Evolutionary conservation across 1,139 yeast genomes (phyloP).

Genomic region (Nadsonia starkeyi-henricii): DNA sequence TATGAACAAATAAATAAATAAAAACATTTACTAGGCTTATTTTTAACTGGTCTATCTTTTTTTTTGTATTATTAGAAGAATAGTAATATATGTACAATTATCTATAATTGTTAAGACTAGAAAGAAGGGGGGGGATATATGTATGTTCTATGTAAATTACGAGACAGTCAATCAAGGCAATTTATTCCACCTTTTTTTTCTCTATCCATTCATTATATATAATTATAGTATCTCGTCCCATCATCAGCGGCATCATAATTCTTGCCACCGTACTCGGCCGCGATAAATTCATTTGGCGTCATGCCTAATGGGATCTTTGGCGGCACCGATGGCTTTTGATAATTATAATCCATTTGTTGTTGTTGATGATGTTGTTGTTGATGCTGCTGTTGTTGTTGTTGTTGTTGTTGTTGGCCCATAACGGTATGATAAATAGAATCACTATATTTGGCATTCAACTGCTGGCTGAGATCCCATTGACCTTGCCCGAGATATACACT

Average conservation of each 20-base stretch:
- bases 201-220: neutral
- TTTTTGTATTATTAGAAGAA: neutral
- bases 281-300: constrained; percentile 17
- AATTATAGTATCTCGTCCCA: constrained; percentile 8
- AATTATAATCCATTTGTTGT: constrained; percentile 1
- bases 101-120: no score
- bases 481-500: constrained; percentile 13
- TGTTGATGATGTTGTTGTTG: no score
- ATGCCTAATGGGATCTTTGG: constrained; percentile 21
- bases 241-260: constrained; percentile 11
- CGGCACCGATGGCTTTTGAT: constrained; percentile 15
- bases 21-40: no score
- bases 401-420: constrained; percentile 7
- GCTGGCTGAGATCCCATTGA: constrained; percentile 17
- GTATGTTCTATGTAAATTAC: no score
- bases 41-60: no score
- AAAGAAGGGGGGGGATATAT: no score
- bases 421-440: constrained; percentile 21
- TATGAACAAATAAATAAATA: no score
- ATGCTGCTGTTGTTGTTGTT: constrained; percentile 2
- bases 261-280: constrained; percentile 11
- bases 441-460: constrained; percentile 20
- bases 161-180: no score
- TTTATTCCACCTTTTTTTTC: no score
- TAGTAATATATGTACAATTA: constrained; percentile 2